Percentiles rank a stretch among this genome's conserved stretches.
phyloP scores from a whole-genome alignment of 169 alveolate genomes.

The Plasmodium berghei region DNA sequence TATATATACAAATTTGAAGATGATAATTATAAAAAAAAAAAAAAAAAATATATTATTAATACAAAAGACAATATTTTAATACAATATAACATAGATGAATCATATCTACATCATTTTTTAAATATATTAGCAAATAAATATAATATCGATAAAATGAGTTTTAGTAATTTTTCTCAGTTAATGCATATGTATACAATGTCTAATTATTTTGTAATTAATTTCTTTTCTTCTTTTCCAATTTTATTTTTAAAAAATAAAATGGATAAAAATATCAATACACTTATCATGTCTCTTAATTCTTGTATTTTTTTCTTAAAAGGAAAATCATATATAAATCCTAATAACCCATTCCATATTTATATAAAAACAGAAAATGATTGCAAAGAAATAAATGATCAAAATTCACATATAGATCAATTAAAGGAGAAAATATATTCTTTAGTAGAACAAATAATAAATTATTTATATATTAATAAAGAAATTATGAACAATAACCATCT shows the following conservation, averaged over 20 bases:
- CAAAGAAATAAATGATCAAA: constrained; percentile 6
- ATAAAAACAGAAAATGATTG: constrained; percentile 3
- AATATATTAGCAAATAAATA: constrained; percentile 41
- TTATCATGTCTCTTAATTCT: constrained; percentile 52
- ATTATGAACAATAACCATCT: constrained; percentile 52
- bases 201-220: constrained; percentile 47
- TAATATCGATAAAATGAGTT: constrained; percentile 49
- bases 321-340: constrained; percentile 40
- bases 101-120: constrained; percentile 61
- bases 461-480: constrained; percentile 50
- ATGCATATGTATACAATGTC: constrained; percentile 73
- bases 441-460: constrained; percentile 71
- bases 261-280: constrained; percentile 23
- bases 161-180: constrained; percentile 28
- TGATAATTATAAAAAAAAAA: not conserved
- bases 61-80: constrained; percentile 41
- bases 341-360: constrained; percentile 29
- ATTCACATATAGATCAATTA: not conserved
- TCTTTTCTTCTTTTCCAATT: constrained; percentile 37
- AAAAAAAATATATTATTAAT: constrained; percentile 30
- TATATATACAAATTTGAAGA: constrained; percentile 20
- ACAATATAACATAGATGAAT: constrained; percentile 26
- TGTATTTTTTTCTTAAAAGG: constrained; percentile 61
- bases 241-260: constrained; percentile 63
- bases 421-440: constrained; percentile 66